Conservation (phyloP, 805 yeast genomes). For the Scheffersomyces coipomensis region DNA sequence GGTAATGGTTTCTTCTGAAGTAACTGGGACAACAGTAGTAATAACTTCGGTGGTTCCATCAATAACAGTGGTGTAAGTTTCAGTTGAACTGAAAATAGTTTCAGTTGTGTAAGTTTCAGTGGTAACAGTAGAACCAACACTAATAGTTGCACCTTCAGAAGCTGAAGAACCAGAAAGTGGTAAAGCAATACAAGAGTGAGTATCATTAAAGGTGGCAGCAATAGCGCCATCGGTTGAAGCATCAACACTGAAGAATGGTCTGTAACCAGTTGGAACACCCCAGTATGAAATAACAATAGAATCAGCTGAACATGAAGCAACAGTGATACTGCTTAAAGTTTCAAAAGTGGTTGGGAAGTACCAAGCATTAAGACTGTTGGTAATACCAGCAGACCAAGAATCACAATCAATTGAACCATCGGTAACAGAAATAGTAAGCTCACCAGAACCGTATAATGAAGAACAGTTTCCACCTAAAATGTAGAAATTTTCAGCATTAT, state of each 20-base stretch:
- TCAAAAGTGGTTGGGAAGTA: conserved; percentile 9
- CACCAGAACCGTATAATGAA: conserved; percentile 17
- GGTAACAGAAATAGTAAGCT: conserved; percentile 14
- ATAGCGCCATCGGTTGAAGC: background rate
- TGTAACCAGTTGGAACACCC: conserved; percentile 24
- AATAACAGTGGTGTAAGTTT: background rate
- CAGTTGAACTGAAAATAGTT: background rate
- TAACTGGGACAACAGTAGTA: background rate
- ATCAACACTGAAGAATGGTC: conserved; percentile 8
- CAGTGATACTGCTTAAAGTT: conserved; percentile 1
- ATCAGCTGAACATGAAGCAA: conserved; percentile 12
- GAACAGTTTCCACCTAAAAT: conserved; percentile 13
- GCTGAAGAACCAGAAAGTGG: background rate
- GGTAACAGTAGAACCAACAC: background rate
- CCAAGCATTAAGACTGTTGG: conserved; percentile 20
- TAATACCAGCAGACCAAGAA: conserved; percentile 13
- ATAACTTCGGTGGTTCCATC: background rate
- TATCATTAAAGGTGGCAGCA: background rate
- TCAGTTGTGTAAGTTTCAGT: background rate
- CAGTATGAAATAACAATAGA: conserved; percentile 10
- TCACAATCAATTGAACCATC: conserved; percentile 16
- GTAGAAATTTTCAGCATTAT: conserved; percentile 7
- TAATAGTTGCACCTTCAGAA: background rate
- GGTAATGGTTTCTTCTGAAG: background rate
- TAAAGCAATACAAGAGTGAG: background rate